Evolutionary conservation across 2,329 filamentous ascomycete genomes (phyloP).

Genomic region (Ophiostoma pallidulum): DNA sequence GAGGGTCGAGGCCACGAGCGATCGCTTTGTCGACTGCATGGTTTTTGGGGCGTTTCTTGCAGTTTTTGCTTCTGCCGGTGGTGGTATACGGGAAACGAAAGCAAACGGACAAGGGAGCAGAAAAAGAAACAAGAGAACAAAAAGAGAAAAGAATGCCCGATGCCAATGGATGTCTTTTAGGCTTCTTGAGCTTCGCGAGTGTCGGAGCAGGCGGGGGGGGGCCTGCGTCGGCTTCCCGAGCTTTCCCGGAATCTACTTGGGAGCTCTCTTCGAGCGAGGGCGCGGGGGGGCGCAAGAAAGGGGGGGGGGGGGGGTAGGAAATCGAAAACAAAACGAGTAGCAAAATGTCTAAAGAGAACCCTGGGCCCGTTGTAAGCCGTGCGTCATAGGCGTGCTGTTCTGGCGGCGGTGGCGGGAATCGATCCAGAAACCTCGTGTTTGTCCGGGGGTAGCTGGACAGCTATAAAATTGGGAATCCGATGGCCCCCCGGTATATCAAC

Average conservation of each 20-base stretch:
- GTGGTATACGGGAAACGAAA: too few species aligned
- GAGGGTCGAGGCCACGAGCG: constrained; percentile 10
- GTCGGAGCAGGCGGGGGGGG: not conserved
- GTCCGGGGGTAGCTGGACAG: too few species aligned
- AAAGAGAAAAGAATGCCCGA: not conserved
- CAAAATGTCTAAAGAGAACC: not conserved
- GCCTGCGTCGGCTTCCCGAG: not conserved
- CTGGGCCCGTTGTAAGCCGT: constrained; percentile 1
- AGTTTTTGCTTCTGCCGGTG: too few species aligned
- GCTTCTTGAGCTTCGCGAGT: not conserved
- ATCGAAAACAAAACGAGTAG: not conserved
- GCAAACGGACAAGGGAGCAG: too few species aligned
- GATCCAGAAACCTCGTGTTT: too few species aligned
- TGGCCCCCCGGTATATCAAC: too few species aligned
- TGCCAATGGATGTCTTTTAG: too few species aligned
- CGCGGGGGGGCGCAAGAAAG: constrained; percentile 1
- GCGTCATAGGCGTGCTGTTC: constrained; percentile 4
- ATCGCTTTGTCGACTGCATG: constrained; percentile 13
- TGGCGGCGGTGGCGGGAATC: too few species aligned
- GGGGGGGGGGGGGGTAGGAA: not conserved
- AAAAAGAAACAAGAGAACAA: not conserved
- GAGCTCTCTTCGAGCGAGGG: constrained; percentile 2
- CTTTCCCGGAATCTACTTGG: not conserved
- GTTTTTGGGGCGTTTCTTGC: constrained; percentile 1
- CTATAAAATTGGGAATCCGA: too few species aligned